phyloP scores from a whole-genome alignment of 1,284 basidiomycete species.

The Coniophora puteana region DNA sequence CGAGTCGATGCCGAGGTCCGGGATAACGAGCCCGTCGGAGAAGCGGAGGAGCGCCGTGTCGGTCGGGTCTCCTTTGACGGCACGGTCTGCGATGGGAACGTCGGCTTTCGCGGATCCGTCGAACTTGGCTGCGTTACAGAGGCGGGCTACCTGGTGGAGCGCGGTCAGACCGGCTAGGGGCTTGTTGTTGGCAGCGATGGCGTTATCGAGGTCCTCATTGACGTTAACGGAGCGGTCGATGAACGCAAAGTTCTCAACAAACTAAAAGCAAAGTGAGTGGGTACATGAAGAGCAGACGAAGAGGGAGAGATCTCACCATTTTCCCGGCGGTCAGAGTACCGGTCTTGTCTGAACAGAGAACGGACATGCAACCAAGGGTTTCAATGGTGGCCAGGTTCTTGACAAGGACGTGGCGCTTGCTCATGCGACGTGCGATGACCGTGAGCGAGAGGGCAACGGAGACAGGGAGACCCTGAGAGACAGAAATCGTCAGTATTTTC shows the following conservation, averaged over 20 bases:
- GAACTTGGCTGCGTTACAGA: conserved; percentile 59
- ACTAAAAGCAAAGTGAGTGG: background rate
- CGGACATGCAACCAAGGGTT: conserved; percentile 8
- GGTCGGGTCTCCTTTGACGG: conserved; percentile 62
- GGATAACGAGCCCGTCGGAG: conserved; percentile 30
- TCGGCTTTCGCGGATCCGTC: conserved; percentile 32
- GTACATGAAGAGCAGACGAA: background rate
- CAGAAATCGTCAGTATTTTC: background rate
- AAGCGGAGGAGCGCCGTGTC: conserved; percentile 58
- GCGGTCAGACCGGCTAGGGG: conserved; percentile 15
- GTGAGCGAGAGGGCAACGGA: conserved; percentile 46
- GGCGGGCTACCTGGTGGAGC: conserved; percentile 40
- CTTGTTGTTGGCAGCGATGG: conserved; percentile 11
- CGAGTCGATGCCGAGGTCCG: conserved; percentile 16
- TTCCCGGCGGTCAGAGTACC: conserved; percentile 9
- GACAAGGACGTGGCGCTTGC: conserved; percentile 8
- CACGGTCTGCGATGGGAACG: conserved; percentile 29
- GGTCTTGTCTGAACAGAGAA: conserved; percentile 8
- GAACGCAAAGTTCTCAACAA: conserved; percentile 31
- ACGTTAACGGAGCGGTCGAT: conserved; percentile 21
- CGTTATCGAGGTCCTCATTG: conserved; percentile 12
- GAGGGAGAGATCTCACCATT: conserved; percentile 14
- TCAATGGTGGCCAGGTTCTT: conserved; percentile 10
- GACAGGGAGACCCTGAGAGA: conserved; percentile 40
- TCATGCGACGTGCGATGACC: conserved; percentile 14